Percentiles rank a stretch among this genome's conserved stretches.
phyloP scores from a whole-genome alignment of 768 basidiomycete species.

The Leccinum fibrillosum region DNA sequence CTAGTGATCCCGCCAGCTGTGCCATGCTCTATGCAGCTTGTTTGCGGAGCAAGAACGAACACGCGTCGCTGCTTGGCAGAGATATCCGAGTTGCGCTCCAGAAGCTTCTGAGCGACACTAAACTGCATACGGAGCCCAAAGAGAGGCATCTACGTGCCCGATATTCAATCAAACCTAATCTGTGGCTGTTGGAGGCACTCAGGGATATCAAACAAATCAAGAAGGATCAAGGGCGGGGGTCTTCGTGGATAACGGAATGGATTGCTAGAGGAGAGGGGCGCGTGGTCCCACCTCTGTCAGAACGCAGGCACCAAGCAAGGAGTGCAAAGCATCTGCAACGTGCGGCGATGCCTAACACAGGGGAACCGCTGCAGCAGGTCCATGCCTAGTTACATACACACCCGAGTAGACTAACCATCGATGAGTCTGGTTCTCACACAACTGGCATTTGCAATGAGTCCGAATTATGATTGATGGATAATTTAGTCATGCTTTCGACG shows the following conservation, averaged over 20 bases:
- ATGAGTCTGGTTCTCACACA: not conserved
- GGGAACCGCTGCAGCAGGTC: not conserved
- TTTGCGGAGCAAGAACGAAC: constrained; percentile 41
- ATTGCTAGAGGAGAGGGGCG: constrained; percentile 22
- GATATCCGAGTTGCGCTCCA: constrained; percentile 43
- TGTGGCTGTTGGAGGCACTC: constrained; percentile 38
- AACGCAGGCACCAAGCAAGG: constrained; percentile 16
- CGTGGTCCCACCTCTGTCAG: constrained; percentile 13
- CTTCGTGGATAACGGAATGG: constrained; percentile 29
- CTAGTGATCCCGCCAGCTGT: constrained; percentile 54
- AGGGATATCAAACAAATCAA: constrained; percentile 34
- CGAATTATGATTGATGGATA: not conserved
- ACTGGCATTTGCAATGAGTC: not conserved
- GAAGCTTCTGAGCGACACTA: constrained; percentile 24
- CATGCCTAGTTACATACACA: constrained; percentile 5
- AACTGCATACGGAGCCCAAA: constrained; percentile 18
- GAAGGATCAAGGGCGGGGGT: constrained; percentile 25
- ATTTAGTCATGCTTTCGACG: not conserved
- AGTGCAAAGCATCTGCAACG: not conserved
- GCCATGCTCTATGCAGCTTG: constrained; percentile 58
- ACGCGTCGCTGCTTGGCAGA: constrained; percentile 39
- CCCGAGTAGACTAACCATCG: constrained; percentile 2
- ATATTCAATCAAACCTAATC: constrained; percentile 31
- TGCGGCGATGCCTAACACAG: not conserved
- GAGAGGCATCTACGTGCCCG: constrained; percentile 20